These are phyloP conservation scores for Mortierella polycephala DNA, from an alignment of 371 early-diverging fungal genomes.

Conservation along the genomic window DNA sequence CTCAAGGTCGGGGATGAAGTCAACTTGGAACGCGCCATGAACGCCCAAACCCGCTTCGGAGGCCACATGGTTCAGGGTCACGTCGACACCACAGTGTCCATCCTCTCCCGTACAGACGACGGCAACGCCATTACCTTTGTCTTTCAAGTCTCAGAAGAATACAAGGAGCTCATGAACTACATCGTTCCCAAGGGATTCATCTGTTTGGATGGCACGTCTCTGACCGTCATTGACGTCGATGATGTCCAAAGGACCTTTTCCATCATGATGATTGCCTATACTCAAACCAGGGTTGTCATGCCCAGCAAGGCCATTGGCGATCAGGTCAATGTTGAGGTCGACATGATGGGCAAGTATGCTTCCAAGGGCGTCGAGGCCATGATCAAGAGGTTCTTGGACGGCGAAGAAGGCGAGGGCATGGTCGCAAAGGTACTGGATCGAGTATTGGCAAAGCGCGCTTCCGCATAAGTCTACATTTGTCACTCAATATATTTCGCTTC, in stretches of 20 bases:
- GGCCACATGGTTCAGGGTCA: conserved; percentile 99
- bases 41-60: conserved; percentile 88
- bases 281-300: conserved; percentile 88
- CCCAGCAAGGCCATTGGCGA: conserved; percentile 79
- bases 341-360: conserved; percentile 97
- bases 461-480: background rate
- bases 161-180: conserved; percentile 77
- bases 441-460: conserved; percentile 49
- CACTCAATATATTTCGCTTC: too few species aligned
- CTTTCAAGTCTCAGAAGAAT: conserved; percentile 69
- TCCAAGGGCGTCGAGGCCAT: conserved; percentile 77
- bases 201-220: conserved; percentile 91
- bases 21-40: conserved; percentile 95
- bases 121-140: conserved; percentile 88
- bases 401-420: conserved; percentile 46
- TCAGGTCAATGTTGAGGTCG: conserved; percentile 94
- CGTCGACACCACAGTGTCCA: conserved; percentile 87
- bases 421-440: conserved; percentile 50
- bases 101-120: conserved; percentile 82
- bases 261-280: conserved; percentile 96
- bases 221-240: conserved; percentile 92
- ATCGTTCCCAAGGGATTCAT: conserved; percentile 96
- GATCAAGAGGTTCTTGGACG: conserved; percentile 57
- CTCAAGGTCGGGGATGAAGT: conserved; percentile 83
- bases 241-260: conserved; percentile 81